Evolutionary conservation across 1,139 yeast genomes (phyloP).

Genomic region (Candida sanyaensis): DNA sequence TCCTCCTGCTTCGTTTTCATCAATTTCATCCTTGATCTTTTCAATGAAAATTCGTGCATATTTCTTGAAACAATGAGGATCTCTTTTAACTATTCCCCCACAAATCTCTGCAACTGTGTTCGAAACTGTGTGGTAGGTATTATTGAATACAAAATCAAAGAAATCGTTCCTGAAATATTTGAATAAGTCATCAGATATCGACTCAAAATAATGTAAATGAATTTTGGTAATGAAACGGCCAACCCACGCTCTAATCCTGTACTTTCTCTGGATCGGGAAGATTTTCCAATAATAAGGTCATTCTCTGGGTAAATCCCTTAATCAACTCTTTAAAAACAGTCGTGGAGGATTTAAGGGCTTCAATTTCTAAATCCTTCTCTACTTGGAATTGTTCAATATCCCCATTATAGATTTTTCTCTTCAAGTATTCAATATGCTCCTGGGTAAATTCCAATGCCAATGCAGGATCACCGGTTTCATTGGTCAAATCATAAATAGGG

Average conservation of each 20-base stretch:
- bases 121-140: constrained; percentile 65
- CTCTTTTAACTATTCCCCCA: constrained; percentile 66
- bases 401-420: constrained; percentile 29
- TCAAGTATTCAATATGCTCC: constrained; percentile 56
- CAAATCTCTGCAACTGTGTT: constrained; percentile 71
- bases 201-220: constrained; percentile 67
- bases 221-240: constrained; percentile 61
- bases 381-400: constrained; percentile 19
- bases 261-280: constrained; percentile 63
- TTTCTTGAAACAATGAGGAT: constrained; percentile 49
- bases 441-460: constrained; percentile 75
- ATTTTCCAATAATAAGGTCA: constrained; percentile 72
- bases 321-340: constrained; percentile 68
- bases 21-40: constrained; percentile 66
- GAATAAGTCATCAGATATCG: constrained; percentile 69
- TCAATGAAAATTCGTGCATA: constrained; percentile 49
- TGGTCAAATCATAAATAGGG: constrained; percentile 62
- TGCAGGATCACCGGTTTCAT: constrained; percentile 47
- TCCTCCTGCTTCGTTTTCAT: constrained; percentile 84
- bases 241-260: constrained; percentile 53
- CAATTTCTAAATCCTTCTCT: constrained; percentile 48
- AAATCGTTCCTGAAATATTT: constrained; percentile 51
- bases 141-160: constrained; percentile 56
- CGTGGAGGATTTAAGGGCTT: constrained; percentile 74
- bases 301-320: constrained; percentile 55